Percentiles rank a stretch among this genome's conserved stretches.
These are phyloP conservation scores for Fraxinus pennsylvanica DNA, from an alignment of 257 asterid genomes.

Conservation along the genomic window DNA sequence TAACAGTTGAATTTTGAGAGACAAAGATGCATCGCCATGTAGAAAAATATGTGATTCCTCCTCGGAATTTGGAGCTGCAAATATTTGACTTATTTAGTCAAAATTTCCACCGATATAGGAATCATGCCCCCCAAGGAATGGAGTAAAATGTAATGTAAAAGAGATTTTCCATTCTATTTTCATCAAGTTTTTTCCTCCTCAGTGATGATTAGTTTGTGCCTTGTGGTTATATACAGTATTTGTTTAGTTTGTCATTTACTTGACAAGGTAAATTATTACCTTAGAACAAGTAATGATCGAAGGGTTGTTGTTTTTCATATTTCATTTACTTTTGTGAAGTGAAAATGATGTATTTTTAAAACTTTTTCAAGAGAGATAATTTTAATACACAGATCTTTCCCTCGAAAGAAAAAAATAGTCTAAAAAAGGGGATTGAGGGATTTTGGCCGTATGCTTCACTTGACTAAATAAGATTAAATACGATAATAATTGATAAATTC, in stretches of 20 bases:
- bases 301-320: slow-evolving; percentile 7
- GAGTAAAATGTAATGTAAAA: not conserved
- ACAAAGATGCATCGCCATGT: not conserved
- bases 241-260: slow-evolving; percentile 24
- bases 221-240: slow-evolving; percentile 19
- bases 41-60: not conserved
- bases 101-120: not conserved
- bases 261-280: slow-evolving; percentile 6
- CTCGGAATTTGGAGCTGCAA: not conserved
- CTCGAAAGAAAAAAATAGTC: not conserved
- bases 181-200: slow-evolving; percentile 1
- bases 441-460: not conserved
- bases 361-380: slow-evolving; percentile 4
- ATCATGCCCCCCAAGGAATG: not conserved
- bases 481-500: not conserved
- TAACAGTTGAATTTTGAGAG: not conserved
- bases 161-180: not conserved
- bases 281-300: not conserved
- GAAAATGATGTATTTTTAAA: not conserved
- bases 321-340: slow-evolving; percentile 1
- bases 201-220: slow-evolving; percentile 3
- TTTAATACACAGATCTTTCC: not conserved
- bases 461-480: not conserved
- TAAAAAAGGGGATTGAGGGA: not conserved
- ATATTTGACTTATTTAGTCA: not conserved